Evolutionary conservation across 208 protist genomes (phyloP), one percentile per base, ranked within the genome.

Genomic region (Acanthamoeba polyphaga): DNA sequence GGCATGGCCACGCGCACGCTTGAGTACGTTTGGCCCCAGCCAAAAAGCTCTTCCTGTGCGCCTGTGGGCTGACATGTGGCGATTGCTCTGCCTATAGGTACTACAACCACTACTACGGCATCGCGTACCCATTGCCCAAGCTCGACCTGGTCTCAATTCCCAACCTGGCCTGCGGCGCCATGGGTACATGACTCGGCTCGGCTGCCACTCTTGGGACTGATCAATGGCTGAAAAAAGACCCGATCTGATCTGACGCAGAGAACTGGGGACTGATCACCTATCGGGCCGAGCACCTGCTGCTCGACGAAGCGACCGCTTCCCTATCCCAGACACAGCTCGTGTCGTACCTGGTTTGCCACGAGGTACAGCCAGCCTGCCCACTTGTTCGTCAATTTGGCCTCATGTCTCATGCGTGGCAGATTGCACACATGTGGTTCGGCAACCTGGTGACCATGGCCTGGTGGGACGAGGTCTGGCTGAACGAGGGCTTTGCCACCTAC

Each of bases 401-500:
- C n/a, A n/a, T n/a, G n/a, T n/a, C n/a, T n/a, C n/a, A n/a, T n/a
- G n/a, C n/a, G n/a, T 34, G 13, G 8, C 49, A 99, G 96, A 96
- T 99, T 15, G 99, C 98, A 53, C 99, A 99, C 97, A 98, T 99
- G 96, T 99, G 99, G 99, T 99, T 95, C 49, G 97, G 97, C 49
- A 96, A 87, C 89, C 84, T 96, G 34, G 99, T 99, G 64, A 99
- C 98, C n/a, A 99, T 99, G 96, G 98, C 98, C 94, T 99, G 99
- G 99, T 99, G 99, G 99, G 98, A 98, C 84, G 97, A 99, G 17
- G 96, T 99, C 74, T 99, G 99, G 99, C 53, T 99, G 3, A 99
- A 99, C 96, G 99, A 99, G 97, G 99, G 99, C 55, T 99, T 99
- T 95, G 99, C 99, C 29, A 99, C 98, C 53, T 99, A 98, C 97